Evolutionary conservation across 73 alveolate genomes (phyloP), one percentile per base, ranked within the genome.

Genomic region (Vitrella brassicaformis): DNA sequence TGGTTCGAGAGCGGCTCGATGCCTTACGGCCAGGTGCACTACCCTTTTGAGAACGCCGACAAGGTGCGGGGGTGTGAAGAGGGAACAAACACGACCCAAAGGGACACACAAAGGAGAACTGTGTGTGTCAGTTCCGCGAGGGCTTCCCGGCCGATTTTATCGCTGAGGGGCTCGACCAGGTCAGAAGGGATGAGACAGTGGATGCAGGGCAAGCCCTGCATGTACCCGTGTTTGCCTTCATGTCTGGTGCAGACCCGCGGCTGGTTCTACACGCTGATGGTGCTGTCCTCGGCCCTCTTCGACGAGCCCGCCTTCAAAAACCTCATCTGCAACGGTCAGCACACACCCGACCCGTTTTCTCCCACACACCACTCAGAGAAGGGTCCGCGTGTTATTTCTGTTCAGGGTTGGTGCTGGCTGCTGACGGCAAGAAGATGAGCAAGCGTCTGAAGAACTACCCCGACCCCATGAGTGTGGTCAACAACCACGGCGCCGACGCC

Each of bases 91-190:
- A n/a, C n/a, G n/a, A n/a, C n/a, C n/a, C n/a, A n/a, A 39, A 14
- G 14, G 56, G 14, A 39, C 56, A 39, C 56, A 39, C 22, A 39
- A 14, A 39, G 56, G 56, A 14, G 14, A 14, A 14, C 14, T 39
- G 22, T 39, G 56, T 39, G 56, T 8, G 4, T 39, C 94, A 92
- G 68, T 97, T 97, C 73, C 84, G 76, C 78, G 80, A 92, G 73
- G 87, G 94, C 65, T 97, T 95, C 93, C 99, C 99, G 74, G 98
- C 98, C 46, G 98, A 97, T 88, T 97, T 97, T 86, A 97, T 97
- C 69, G 99, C 98, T 31, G 99, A 97, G 89, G 99, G 99, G 7
- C 85, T 97, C 31, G 99, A 97, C 80, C 98, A 96, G 87, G 95
- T 99, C 27, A 79, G 98, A n/a, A n/a, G 70, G 98, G 98, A 79